Base-by-base conservation (phyloP, 352 stramenopile genomes). In the Globisporangium solare region DNA sequence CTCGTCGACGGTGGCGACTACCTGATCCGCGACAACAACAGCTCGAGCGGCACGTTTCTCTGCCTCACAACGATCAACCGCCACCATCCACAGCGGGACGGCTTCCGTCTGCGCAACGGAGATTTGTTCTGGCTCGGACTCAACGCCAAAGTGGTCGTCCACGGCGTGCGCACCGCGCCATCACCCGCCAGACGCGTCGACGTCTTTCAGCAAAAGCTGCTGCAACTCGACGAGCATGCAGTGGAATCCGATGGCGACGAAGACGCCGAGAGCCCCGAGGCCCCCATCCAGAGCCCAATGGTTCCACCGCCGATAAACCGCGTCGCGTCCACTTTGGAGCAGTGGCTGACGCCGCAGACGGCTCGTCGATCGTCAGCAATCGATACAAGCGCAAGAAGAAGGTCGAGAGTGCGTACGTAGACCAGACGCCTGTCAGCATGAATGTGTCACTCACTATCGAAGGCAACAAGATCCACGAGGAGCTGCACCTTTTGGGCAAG, bases 11-110 rank as follows among this genome's bases (percentile, higher is more conserved):
- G 74, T 3, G 81, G 89, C 45, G 76, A 88, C 51, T 91, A 89
- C 31, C 60, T 89, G 42, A 24, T 91, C 0, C 69, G 64, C 17
- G 81, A 91, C 41, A 51, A 70, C 4, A 62, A 74, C 21, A 86
- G 72, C 51, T 61, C 63, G 18, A 70, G 55, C 2, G 79, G 78
- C 2, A 85, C 78, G 21, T 91, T 76, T 47, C 63, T 91, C n/a
- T 91, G 81, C 43, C 68, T 91, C n/a, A 79, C 61, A 13, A 91
- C 81, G 8, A 79, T 69, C 6, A 76, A 74, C n/a, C 74, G 81
- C 1, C 78, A 89, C 32, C 81, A 82, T 35, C 74, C 78, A 0
- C 81, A 91, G 58, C 75, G 81, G 27, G 76, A 91, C 46, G 81
- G 81, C 0, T 91, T 83, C 31, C 79, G 78, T 13, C 48, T 91